A percentile compares a stretch with the other conserved stretches of the same genome.
phyloP scores from a whole-genome alignment of 148 eudicot species.

The Tetragonia tetragonoides region DNA sequence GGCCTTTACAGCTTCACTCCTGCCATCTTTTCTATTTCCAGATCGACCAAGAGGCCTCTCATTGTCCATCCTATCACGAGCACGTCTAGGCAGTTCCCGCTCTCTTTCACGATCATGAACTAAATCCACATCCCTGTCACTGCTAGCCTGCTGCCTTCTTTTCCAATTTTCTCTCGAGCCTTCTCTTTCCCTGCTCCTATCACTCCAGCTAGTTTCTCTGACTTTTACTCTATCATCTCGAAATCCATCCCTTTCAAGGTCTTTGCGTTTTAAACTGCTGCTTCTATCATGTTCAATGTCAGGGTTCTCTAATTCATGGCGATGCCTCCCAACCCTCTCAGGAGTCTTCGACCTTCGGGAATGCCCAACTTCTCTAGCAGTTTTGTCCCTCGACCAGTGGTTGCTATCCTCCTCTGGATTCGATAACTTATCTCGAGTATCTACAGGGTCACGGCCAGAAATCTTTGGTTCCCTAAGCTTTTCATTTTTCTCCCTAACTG shows the following conservation, averaged over 20 bases:
- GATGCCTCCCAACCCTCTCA: slow-evolving; percentile 64
- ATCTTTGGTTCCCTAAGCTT: slow-evolving; percentile 42
- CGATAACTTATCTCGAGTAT: slow-evolving; percentile 43
- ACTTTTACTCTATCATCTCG: slow-evolving; percentile 60
- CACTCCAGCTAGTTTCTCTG: slow-evolving; percentile 63
- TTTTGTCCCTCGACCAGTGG: slow-evolving; percentile 40
- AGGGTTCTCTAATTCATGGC: slow-evolving; percentile 45
- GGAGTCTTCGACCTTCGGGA: slow-evolving; percentile 62
- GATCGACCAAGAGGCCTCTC: slow-evolving; percentile 62
- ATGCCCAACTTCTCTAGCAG: slow-evolving; percentile 48
- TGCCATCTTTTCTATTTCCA: slow-evolving; percentile 72
- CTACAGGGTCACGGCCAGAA: slow-evolving; percentile 36
- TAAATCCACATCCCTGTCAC: slow-evolving; percentile 53
- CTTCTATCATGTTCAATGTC: slow-evolving; percentile 60
- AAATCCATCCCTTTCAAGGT: slow-evolving; percentile 52
- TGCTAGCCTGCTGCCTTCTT: slow-evolving; percentile 46
- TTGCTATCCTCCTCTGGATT: slow-evolving; percentile 45
- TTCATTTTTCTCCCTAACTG: slow-evolving; percentile 43
- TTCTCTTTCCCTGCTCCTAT: slow-evolving; percentile 55
- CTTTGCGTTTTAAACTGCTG: slow-evolving; percentile 49
- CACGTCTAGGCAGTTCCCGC: slow-evolving; percentile 75
- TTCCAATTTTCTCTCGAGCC: slow-evolving; percentile 59
- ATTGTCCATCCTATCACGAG: slow-evolving; percentile 56
- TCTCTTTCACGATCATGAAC: slow-evolving; percentile 60
- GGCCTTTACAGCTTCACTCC: slow-evolving; percentile 81